Evolutionary conservation across 345 rosid genomes (phyloP), one percentile per base, ranked within the genome.

Genomic region (Cardamine chenopodiifolia): DNA sequence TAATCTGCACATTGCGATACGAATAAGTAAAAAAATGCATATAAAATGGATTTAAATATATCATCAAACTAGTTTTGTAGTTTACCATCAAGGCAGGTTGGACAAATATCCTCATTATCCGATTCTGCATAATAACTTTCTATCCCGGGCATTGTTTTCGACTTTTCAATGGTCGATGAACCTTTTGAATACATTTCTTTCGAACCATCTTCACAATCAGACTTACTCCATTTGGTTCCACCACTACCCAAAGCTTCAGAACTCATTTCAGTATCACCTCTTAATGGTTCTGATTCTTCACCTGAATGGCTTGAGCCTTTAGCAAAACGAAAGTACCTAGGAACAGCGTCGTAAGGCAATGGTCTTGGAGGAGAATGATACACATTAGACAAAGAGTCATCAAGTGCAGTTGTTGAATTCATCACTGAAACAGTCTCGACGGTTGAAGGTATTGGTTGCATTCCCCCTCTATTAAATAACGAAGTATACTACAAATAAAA

Each of bases 1-100:
- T 95, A 95, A 78, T 95, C 99, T 95, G 94, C 90, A 83, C 47
- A 67, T 42, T 29, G 2, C 8, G 13, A 40, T 58, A 32, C 44
- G 0, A 47, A 47, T 48, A 37, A 58, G 44, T 42, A 29, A 29
- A 0, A 29, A 29, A 8, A 32, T 48, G 49, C 59, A 32, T 31
- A 55, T n/a, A 29, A 42, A 42, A 18, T 29, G 42, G 23, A 25
- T 56, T 45, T n/a, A 40, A 70, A 64, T 22, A 48, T 10, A 68
- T 13, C 5, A 75, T 60, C 1, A 45, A 23, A 28, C 14, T 62
- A 53, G 54, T 31, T 2, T 61, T 60, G 6, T 10, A 70, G 63
- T 44, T 66, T 85, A 91, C 97, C 99, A 78, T 95, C 99, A 66
- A 95, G 97, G 79, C 99, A 95, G 42, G 99, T 95, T 40, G 97